Evolutionary conservation across 1,284 basidiomycete genomes (phyloP), one percentile per base, ranked within the genome.

Genomic region (Cutaneotrichosporon sp.): DNA sequence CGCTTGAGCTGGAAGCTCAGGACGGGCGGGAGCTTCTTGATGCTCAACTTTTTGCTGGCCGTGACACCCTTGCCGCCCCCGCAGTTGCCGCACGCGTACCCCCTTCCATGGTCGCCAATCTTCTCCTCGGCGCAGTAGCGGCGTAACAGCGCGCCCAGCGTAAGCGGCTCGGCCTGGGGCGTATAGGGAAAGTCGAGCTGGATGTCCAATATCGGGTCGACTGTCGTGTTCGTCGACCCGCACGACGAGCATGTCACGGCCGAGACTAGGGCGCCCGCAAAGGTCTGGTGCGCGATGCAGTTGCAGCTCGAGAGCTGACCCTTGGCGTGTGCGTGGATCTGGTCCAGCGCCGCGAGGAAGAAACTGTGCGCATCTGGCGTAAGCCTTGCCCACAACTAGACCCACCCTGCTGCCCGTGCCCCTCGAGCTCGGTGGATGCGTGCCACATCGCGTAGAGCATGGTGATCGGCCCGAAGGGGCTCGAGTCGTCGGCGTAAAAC

Each of bases 1-100:
- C 95, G 88, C 84, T 98, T 99, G 81, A 99, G 89, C 77, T 98
- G 95, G 69, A 98, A 92, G 69, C 90, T 92, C 50, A 99, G 82
- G 0, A 97, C 92, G 0, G 92, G 90, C 0, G 95, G 94, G 4
- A 99, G 83, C 65, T 89, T 89, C 59, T 85, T 86, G 69, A 98
- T 87, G 66, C 87, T 90, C 56, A 98, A 80, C 49, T 91, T 88
- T 73, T 95, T 94, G 68, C 85, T 90, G 0, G 89, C 90, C 66
- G 72, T 71, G 29, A 70, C 70, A 10, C 72, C 72, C 14, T 54
- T 54, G 11, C 75, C 75, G 22, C 75, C 75, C 6, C 75, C 76
- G 56, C 80, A 81, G 34, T 62, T 66, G 10, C 65, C 66, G 62
- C 80, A 81, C 8, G 74, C 72, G 61, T 80, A 81, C 2, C 76